Evolutionary conservation across 2,329 filamentous ascomycete genomes (phyloP).

Genomic region (Stagonosporopsis chrysanthemi): DNA sequence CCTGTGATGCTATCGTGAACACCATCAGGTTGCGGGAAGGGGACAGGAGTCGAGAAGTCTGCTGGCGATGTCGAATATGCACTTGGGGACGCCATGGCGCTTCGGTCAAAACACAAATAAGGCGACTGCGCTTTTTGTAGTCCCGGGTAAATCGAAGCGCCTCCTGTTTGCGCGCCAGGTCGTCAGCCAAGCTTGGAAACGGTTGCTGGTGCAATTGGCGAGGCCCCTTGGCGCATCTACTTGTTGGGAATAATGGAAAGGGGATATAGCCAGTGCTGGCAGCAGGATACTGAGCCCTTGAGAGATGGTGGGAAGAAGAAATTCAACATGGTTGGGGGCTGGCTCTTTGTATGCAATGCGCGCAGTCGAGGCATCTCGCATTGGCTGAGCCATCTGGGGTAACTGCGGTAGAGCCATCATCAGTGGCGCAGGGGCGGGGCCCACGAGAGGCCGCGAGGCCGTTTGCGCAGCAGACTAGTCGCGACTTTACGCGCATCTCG

Average conservation of each 20-base stretch:
- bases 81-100: slow-evolving; percentile 33
- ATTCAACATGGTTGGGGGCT: slow-evolving; percentile 5
- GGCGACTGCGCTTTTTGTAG: slow-evolving; percentile 4
- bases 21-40: slow-evolving; percentile 11
- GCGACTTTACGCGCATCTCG: slow-evolving; percentile 9
- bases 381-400: slow-evolving; percentile 4
- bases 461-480: slow-evolving; percentile 5
- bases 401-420: slow-evolving; percentile 8
- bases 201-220: slow-evolving; percentile 7
- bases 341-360: slow-evolving; percentile 8
- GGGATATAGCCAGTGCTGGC: background rate
- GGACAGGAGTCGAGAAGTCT: slow-evolving; percentile 12
- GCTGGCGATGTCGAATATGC: slow-evolving; percentile 20
- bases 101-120: background rate
- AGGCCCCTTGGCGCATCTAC: slow-evolving; percentile 9
- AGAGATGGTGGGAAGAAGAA: background rate
- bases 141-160: slow-evolving; percentile 4
- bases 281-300: background rate
- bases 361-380: background rate
- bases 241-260: slow-evolving; percentile 11
- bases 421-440: slow-evolving; percentile 10
- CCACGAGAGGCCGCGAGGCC: slow-evolving; percentile 2
- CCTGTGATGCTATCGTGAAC: slow-evolving; percentile 14
- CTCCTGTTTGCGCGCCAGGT: slow-evolving; percentile 11
- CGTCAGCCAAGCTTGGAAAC: slow-evolving; percentile 18